Conservation (phyloP, 2,329 filamentous ascomycete genomes). For the Scytalidium sp. region DNA sequence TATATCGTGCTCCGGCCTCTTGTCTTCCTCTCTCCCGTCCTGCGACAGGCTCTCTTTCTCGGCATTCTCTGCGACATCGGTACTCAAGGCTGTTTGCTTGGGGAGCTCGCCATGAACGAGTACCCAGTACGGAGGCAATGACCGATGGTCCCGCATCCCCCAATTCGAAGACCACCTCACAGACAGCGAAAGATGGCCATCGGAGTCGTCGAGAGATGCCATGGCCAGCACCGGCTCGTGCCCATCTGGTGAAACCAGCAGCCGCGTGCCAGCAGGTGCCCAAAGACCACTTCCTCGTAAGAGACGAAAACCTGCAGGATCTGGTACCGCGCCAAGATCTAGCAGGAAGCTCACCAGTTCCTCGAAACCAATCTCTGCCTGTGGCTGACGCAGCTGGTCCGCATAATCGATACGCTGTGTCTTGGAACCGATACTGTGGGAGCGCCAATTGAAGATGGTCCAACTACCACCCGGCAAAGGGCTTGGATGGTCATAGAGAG, state of each 20-base stretch:
- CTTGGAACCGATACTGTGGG: constrained; percentile 58
- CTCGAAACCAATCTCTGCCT: constrained; percentile 52
- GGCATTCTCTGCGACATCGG: constrained; percentile 2
- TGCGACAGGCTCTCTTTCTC: background rate
- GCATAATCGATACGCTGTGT: constrained; percentile 62
- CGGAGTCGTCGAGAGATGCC: constrained; percentile 55
- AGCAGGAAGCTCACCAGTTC: constrained; percentile 60
- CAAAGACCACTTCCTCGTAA: constrained; percentile 55
- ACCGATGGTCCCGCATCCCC: constrained; percentile 48
- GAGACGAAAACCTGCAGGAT: constrained; percentile 55
- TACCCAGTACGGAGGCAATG: constrained; percentile 60
- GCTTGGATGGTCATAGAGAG: constrained; percentile 46
- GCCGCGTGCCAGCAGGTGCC: constrained; percentile 55
- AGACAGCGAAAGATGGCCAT: constrained; percentile 56
- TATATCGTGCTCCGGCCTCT: constrained; percentile 1
- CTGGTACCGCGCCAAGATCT: constrained; percentile 60
- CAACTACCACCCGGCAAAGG: constrained; percentile 58
- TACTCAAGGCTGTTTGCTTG: background rate
- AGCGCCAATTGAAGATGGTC: constrained; percentile 65
- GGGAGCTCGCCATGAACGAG: constrained; percentile 36
- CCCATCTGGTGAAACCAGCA: constrained; percentile 52
- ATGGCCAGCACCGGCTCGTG: constrained; percentile 48
- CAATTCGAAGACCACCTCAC: constrained; percentile 54
- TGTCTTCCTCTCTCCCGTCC: constrained; percentile 1
- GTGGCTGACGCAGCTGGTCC: constrained; percentile 42